A percentile compares a stretch with the other conserved stretches of the same genome.
These are phyloP conservation scores for Hygrocybe punicea DNA, from an alignment of 768 basidiomycete species.

Conservation along the genomic window DNA sequence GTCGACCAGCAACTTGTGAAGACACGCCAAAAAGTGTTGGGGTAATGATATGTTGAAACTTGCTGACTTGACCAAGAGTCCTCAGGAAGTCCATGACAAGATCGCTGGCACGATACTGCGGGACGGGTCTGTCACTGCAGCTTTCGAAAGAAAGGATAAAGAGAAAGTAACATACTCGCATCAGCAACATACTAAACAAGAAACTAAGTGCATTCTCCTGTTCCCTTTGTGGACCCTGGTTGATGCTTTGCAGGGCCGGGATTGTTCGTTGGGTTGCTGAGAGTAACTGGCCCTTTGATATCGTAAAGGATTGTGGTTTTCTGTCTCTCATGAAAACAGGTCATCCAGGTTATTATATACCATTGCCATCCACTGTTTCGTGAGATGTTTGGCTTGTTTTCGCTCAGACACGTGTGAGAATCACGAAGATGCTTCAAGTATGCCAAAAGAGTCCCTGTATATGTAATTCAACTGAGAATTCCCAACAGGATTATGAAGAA, in stretches of 20 bases:
- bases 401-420: constrained; percentile 7
- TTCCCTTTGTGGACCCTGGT: too few relatives aligned
- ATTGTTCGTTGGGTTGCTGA: constrained; percentile 37
- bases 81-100: too few relatives aligned
- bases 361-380: constrained; percentile 30
- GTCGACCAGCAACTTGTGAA: too few relatives aligned
- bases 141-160: constrained; percentile 30
- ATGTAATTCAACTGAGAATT: neutral
- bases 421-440: constrained; percentile 26
- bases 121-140: constrained; percentile 20
- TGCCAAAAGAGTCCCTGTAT: constrained; percentile 10
- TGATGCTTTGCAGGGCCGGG: constrained; percentile 15
- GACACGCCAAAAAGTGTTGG: too few relatives aligned
- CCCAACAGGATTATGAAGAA: constrained; percentile 28
- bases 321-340: constrained; percentile 33
- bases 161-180: constrained; percentile 31
- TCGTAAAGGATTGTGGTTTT: constrained; percentile 33
- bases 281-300: constrained; percentile 29
- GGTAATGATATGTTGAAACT: too few relatives aligned
- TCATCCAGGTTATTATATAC: constrained; percentile 33
- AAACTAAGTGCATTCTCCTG: constrained; percentile 14
- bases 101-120: too few relatives aligned
- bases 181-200: constrained; percentile 21
- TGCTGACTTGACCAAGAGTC: too few relatives aligned
- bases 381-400: constrained; percentile 33